Base-by-base conservation (phyloP, 441 rosid species). In the Flueggea neowawraea region DNA sequence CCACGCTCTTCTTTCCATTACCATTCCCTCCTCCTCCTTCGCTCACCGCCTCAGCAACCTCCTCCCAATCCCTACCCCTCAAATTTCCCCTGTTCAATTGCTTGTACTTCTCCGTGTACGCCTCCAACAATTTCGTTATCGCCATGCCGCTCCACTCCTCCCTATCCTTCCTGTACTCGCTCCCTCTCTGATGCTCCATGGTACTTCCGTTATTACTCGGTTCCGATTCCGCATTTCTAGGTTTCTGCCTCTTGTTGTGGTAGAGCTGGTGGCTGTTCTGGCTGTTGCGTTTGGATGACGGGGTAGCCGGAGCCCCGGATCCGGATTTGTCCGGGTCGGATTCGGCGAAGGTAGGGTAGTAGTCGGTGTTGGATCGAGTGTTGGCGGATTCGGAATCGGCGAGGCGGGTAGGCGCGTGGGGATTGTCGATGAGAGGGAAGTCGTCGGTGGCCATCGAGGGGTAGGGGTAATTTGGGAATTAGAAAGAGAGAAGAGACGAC, bases 131-230 rank as follows among this genome's bases (percentile, higher is more conserved):
- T 73, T 90, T 84, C 52, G 81, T 73, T 66, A 94, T 89, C 69
- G 94, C 92, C 53, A 88, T 78, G 48, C 91, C 97, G 69, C 91
- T 87, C 99, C 99, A 94, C 76, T 94, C 96, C 70, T 94, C 99
- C 33, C 97, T 69, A 43, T 91, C 96, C 77, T 94, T 94, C 70
- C 94, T 68, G 48, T 76, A 82, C 57, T 78, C 75, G 5, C 52
- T 15, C 16, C 77, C 74, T 66, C 16, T 22, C 28, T 22, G 28
- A 22, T 22, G 28, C 7, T 28, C 54, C 48, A 55, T 11, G 55
- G 39, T 22, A 22, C 1, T 22, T 22, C 60, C 59, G 17, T 61
- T 71, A 14, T 71, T 71, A 33, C 66, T 79, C 65, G 49, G 13
- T 57, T 65, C 74, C 15, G 69, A 43, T 51, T 65, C 66, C 17